phyloP scores from a whole-genome alignment of 1,284 basidiomycete species.

The Polyporus tsugae region DNA sequence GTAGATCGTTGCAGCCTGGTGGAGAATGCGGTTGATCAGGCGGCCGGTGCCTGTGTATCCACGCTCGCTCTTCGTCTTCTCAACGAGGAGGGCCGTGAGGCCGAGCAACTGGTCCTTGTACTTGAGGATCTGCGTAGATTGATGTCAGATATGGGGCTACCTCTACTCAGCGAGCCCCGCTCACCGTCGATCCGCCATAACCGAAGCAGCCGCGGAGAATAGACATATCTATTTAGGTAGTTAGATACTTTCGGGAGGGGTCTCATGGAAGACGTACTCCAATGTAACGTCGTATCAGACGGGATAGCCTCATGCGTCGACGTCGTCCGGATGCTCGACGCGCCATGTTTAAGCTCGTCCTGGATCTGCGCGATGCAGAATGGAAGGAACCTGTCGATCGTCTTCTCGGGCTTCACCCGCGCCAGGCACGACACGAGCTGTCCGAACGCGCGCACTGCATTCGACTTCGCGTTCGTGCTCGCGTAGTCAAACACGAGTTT shows the following conservation, averaged over 20 bases:
- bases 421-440: constrained; percentile 91
- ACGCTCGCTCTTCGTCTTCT: constrained; percentile 89
- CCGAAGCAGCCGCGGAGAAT: constrained; percentile 84
- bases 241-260: not conserved
- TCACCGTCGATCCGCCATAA: constrained; percentile 70
- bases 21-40: constrained; percentile 81
- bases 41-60: constrained; percentile 88
- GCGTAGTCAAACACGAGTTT: constrained; percentile 90
- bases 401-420: constrained; percentile 80
- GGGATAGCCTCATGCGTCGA: constrained; percentile 84
- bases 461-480: constrained; percentile 87
- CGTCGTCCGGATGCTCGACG: constrained; percentile 91
- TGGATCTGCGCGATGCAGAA: constrained; percentile 85
- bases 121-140: constrained; percentile 63
- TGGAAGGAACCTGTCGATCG: constrained; percentile 83
- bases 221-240: constrained; percentile 64
- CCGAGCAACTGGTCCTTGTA: constrained; percentile 76
- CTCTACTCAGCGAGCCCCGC: constrained; percentile 33
- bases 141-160: not conserved
- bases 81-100: constrained; percentile 75
- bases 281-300: constrained; percentile 93
- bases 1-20: constrained; percentile 83
- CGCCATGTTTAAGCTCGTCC: constrained; percentile 89
- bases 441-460: constrained; percentile 90
- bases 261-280: constrained; percentile 69